These are phyloP conservation scores for Dimargaris xerosporica DNA, from an alignment of 192 early-diverging fungal species.

Conservation along the genomic window DNA sequence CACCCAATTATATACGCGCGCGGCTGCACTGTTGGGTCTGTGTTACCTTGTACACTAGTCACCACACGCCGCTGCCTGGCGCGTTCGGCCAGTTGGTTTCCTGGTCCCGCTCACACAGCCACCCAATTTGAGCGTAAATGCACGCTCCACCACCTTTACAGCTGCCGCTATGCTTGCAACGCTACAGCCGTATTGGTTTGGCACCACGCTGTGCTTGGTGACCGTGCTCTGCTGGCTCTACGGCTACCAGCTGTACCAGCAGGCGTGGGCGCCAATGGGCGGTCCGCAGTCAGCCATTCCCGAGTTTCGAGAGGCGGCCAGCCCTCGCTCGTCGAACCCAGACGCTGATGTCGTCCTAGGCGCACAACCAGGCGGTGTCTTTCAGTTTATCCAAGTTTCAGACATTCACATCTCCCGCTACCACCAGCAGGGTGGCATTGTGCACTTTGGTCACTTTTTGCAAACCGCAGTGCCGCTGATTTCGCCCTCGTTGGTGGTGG, in stretches of 20 bases:
- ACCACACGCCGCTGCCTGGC: no score
- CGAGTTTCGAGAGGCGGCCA: neutral
- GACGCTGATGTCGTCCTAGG: slow-evolving; percentile 20
- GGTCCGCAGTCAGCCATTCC: neutral
- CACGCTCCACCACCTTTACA: no score
- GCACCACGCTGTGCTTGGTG: slow-evolving; percentile 14
- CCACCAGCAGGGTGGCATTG: slow-evolving; percentile 40
- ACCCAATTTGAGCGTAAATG: no score
- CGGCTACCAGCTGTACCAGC: slow-evolving; percentile 19
- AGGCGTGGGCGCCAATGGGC: slow-evolving; percentile 20
- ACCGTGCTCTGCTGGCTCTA: slow-evolving; percentile 27
- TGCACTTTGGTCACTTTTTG: slow-evolving; percentile 64
- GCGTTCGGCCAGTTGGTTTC: no score
- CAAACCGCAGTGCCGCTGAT: slow-evolving; percentile 57
- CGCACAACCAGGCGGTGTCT: slow-evolving; percentile 38
- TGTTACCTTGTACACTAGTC: no score
- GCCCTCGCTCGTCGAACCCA: neutral
- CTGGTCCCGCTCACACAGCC: no score
- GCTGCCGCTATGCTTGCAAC: neutral
- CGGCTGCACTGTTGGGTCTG: no score
- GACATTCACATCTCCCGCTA: slow-evolving; percentile 77
- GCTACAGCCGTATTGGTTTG: slow-evolving; percentile 10
- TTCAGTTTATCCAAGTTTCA: slow-evolving; percentile 66
- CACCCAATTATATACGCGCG: no score
- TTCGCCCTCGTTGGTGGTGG: slow-evolving; percentile 59